Conservation (phyloP, 805 yeast species). For the Wickerhamomyces canadensis region DNA sequence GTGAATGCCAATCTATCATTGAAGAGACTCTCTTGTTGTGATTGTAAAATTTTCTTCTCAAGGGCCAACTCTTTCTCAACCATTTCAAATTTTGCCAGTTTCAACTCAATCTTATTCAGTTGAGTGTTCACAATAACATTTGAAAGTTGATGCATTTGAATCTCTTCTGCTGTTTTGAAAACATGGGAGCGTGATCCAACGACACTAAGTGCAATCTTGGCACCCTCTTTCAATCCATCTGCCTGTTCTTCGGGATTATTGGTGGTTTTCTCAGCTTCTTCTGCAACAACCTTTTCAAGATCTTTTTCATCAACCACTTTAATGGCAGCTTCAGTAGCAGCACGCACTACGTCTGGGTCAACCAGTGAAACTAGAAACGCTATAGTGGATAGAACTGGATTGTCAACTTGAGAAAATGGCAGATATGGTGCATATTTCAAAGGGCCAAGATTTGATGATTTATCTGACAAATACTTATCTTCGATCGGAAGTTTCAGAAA, state of each 20-base stretch:
- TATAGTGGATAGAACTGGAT: constrained; percentile 91
- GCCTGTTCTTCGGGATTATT: constrained; percentile 10
- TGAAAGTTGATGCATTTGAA: constrained; percentile 61
- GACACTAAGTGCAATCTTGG: constrained; percentile 65
- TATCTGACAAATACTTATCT: constrained; percentile 54
- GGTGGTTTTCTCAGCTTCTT: constrained; percentile 17
- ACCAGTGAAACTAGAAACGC: constrained; percentile 82
- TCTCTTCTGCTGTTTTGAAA: constrained; percentile 75
- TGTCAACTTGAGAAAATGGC: constrained; percentile 81
- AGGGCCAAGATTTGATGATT: constrained; percentile 47
- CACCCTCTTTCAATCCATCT: constrained; percentile 46
- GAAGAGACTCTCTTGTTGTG: constrained; percentile 62
- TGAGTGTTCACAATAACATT: constrained; percentile 56
- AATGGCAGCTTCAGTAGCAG: constrained; percentile 67
- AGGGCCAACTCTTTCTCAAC: constrained; percentile 62
- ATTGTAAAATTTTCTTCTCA: constrained; percentile 53
- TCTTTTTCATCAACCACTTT: constrained; percentile 22
- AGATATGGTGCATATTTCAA: constrained; percentile 77
- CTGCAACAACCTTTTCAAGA: constrained; percentile 12
- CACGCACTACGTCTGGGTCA: constrained; percentile 79
- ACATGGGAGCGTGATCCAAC: constrained; percentile 75
- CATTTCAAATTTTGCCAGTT: constrained; percentile 50
- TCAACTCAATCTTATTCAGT: constrained; percentile 57
- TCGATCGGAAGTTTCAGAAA: constrained; percentile 80
- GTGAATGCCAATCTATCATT: constrained; percentile 63